Percentiles rank a stretch among this genome's conserved stretches.
phyloP scores from a whole-genome alignment of 164 flowering plant genomes.

The Dillenia turbinata region DNA sequence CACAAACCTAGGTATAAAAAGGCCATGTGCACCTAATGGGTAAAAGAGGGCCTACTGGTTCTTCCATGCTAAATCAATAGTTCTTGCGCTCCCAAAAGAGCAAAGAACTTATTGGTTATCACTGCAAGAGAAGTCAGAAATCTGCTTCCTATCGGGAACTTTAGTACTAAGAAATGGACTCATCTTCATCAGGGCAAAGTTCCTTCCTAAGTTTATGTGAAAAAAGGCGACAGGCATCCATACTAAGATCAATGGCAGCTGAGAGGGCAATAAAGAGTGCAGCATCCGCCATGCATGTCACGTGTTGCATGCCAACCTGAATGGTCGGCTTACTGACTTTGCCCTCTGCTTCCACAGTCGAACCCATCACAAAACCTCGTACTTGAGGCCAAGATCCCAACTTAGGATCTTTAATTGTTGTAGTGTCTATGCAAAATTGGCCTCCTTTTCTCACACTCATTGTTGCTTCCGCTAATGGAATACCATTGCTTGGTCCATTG shows the following conservation, averaged over 20 bases:
- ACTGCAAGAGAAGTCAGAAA: conserved; percentile 17
- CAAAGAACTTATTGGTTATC: conserved; percentile 24
- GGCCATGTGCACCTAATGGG: no score
- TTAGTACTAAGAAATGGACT: conserved; percentile 20
- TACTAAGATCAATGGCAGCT: conserved; percentile 90
- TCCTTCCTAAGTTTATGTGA: conserved; percentile 83
- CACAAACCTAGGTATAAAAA: conserved; percentile 4
- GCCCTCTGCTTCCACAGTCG: conserved; percentile 86
- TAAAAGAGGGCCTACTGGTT: neutral
- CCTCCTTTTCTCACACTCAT: conserved; percentile 70
- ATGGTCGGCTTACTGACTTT: conserved; percentile 74
- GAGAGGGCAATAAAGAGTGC: conserved; percentile 83
- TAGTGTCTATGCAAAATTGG: conserved; percentile 56
- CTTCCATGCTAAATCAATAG: conserved; percentile 30
- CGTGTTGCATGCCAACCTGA: conserved; percentile 71
- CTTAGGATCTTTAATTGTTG: conserved; percentile 20
- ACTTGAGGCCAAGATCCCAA: conserved; percentile 23
- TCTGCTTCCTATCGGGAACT: neutral
- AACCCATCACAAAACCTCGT: conserved; percentile 82
- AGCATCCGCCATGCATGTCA: conserved; percentile 86
- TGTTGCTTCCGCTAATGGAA: conserved; percentile 61
- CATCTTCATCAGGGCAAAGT: conserved; percentile 57
- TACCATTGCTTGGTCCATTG: conserved; percentile 34
- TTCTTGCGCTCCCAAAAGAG: neutral
- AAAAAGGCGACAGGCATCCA: conserved; percentile 88